Percentiles rank a stretch among this genome's conserved stretches.
phyloP scores from a whole-genome alignment of 495 filamentous ascomycete species.

The Xylaria curta region DNA sequence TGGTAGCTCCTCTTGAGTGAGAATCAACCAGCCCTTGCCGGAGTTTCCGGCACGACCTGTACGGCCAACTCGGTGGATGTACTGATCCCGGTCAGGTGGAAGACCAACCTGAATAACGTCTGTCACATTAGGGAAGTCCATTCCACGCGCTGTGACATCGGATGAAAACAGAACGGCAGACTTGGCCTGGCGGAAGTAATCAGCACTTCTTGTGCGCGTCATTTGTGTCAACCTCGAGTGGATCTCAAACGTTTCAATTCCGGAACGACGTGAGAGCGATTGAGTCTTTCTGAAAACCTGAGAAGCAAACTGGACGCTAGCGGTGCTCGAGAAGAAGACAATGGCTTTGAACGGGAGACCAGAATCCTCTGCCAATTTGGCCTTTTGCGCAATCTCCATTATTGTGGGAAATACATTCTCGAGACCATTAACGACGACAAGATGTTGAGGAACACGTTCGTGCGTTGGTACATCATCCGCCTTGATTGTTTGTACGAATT shows the following conservation, averaged over 20 bases:
- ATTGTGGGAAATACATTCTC: slow-evolving; percentile 81
- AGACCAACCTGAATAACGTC: slow-evolving; percentile 86
- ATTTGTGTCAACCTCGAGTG: slow-evolving; percentile 79
- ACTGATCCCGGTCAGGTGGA: slow-evolving; percentile 74
- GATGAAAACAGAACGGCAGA: slow-evolving; percentile 85
- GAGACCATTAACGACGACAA: slow-evolving; percentile 66
- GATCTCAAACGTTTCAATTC: slow-evolving; percentile 66
- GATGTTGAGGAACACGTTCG: slow-evolving; percentile 77
- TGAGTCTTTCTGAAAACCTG: slow-evolving; percentile 58
- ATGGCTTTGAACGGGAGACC: slow-evolving; percentile 88
- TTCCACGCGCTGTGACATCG: slow-evolving; percentile 93
- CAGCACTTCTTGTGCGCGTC: slow-evolving; percentile 68
- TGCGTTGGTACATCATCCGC: slow-evolving; percentile 85
- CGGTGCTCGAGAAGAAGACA: slow-evolving; percentile 83
- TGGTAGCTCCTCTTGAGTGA: slow-evolving; percentile 64
- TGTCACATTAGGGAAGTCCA: slow-evolving; percentile 95
- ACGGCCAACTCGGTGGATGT: slow-evolving; percentile 88
- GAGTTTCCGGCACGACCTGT: slow-evolving; percentile 72
- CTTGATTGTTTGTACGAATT: slow-evolving; percentile 82
- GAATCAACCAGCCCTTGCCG: slow-evolving; percentile 81
- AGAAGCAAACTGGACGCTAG: slow-evolving; percentile 67
- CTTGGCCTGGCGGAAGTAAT: slow-evolving; percentile 67
- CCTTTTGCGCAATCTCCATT: slow-evolving; percentile 72
- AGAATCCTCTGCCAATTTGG: slow-evolving; percentile 44
- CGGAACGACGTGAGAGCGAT: neutral